Conservation (phyloP, 805 yeast genomes). For the Saccharomycopsis babjevae region DNA sequence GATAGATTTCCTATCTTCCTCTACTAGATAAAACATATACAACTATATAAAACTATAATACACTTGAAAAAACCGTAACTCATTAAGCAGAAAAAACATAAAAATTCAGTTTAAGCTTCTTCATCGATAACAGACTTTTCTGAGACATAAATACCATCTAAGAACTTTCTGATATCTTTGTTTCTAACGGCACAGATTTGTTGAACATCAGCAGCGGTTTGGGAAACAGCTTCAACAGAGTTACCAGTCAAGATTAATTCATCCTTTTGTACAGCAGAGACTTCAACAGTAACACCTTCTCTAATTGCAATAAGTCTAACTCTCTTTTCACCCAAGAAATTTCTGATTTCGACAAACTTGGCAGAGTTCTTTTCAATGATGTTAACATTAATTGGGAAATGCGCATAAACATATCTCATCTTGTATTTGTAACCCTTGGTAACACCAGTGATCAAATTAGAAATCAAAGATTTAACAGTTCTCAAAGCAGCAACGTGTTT, state of each 20-base stretch:
- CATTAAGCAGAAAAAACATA: neutral
- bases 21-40: neutral
- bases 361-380: conserved; percentile 68
- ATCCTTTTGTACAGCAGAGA: conserved; percentile 82
- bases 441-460: conserved; percentile 96
- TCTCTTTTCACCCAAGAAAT: conserved; percentile 98
- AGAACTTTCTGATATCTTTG: conserved; percentile 99
- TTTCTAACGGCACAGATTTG: conserved; percentile 97
- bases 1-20: neutral
- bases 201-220: conserved; percentile 96
- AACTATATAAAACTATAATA: conserved; percentile 2
- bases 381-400: conserved; percentile 99
- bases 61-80: neutral
- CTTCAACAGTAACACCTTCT: conserved; percentile 82
- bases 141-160: conserved; percentile 99
- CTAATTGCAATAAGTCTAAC: conserved; percentile 79
- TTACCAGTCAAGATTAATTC: conserved; percentile 89
- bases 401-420: conserved; percentile 99
- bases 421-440: conserved; percentile 98
- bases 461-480: conserved; percentile 91
- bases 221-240: conserved; percentile 96
- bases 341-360: conserved; percentile 88
- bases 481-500: conserved; percentile 99
- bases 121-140: conserved; percentile 83
- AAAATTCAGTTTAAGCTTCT: conserved; percentile 25